Conservation (phyloP, 148 eudicot genomes). For the Rhododendron griersonianum region DNA sequence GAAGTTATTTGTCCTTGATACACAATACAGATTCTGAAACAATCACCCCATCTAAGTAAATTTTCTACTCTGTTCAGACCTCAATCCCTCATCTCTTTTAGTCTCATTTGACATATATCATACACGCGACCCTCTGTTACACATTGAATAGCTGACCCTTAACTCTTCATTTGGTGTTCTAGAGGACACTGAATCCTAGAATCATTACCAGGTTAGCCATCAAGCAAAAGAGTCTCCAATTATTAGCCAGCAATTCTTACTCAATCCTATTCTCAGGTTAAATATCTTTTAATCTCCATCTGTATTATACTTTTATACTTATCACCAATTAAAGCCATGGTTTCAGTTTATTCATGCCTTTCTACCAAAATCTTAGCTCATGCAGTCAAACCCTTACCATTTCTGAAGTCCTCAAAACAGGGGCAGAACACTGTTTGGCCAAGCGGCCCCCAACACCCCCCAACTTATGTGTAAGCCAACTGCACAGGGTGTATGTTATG, state of each 20-base stretch:
- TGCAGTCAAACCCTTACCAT: too few relatives aligned
- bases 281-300: too few relatives aligned
- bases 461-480: too few relatives aligned
- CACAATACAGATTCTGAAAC: background rate
- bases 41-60: background rate
- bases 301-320: too few relatives aligned
- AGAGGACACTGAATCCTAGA: background rate
- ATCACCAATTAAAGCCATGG: too few relatives aligned
- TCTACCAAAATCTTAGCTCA: too few relatives aligned
- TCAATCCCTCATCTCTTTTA: background rate
- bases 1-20: background rate
- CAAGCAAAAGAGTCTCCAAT: background rate
- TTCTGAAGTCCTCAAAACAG: too few relatives aligned
- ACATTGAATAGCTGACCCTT: background rate
- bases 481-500: background rate
- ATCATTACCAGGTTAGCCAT: background rate
- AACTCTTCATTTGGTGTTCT: background rate
- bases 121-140: background rate
- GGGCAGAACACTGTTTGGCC: too few relatives aligned
- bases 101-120: background rate
- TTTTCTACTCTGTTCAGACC: background rate
- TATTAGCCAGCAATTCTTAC: background rate
- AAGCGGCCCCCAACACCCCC: too few relatives aligned
- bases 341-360: too few relatives aligned
- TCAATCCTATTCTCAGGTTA: background rate